Base-by-base conservation (phyloP, 176 grass and related monocot genomes). In the Eleusine indica region DNA sequence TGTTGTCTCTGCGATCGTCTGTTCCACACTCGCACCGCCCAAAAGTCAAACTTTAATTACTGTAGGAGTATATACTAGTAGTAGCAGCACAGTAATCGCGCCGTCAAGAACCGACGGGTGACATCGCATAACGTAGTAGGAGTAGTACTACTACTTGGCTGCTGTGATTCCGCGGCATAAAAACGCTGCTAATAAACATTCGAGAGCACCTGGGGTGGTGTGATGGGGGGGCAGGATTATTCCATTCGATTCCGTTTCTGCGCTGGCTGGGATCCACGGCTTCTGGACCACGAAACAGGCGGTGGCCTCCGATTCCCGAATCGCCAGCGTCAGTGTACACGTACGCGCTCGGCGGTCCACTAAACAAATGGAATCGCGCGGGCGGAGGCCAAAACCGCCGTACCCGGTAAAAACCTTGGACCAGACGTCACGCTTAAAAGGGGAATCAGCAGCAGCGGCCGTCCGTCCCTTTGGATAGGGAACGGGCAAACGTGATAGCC, bases 261-360 rank as follows among this genome's bases (percentile, higher is more conserved):
- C 25, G 9, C n/a, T 3, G 42, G 47, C 43, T 74, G 40, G 15
- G 66, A 3, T 30, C 76, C 63, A 71, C 77, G 71, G 71, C 79
- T 41, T 60, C 73, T 79, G 29, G 88, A 61, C 60, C 78, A 82
- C 46, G 83, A 78, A 89, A 89, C 71, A 35, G 61, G 71, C 53
- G 63, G 58, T 16, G 18, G 73, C 37, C 16, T 54, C 80, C 67
- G 19, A 65, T 64, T 58, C 66, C 60, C 48, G 48, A 70, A 42
- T 62, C 65, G 30, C 9, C 47, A 9, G 74, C 81, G 76, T 73
- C 83, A 82, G 56, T 25, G 9, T 19, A 12, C 82, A 81, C 88
- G 76, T 3, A 52, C 47, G 25, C 54, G 57, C 18, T 40, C 54
- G 54, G 2, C 60, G 30, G 16, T 67, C 51, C 65, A 77, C 41